phyloP scores from a whole-genome alignment of 176 grass and related monocot genomes.

The Lolium multiflorum region DNA sequence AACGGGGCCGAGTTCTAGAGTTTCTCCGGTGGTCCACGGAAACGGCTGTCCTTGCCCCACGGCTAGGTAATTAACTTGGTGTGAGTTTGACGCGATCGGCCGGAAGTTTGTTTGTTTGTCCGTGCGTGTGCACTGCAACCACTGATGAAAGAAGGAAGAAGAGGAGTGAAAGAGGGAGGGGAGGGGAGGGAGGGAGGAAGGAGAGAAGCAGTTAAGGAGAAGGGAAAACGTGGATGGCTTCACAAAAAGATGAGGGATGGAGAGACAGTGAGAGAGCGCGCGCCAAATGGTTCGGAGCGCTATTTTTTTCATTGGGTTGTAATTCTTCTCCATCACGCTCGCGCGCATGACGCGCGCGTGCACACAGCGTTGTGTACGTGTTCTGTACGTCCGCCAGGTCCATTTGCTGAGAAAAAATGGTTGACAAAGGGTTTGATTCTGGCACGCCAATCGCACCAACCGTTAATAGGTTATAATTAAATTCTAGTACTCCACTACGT shows the following conservation, averaged over 20 bases:
- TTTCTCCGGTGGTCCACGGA: background rate
- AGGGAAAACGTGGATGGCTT: conserved; percentile 65
- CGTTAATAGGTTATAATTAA: background rate
- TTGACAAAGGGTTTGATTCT: background rate
- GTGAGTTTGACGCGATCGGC: background rate
- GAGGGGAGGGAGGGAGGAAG: background rate
- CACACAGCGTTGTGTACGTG: background rate
- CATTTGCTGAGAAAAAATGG: background rate
- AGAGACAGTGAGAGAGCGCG: conserved; percentile 7
- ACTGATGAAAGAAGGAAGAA: conserved; percentile 4
- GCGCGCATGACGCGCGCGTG: conserved; percentile 15
- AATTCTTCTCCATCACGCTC: background rate
- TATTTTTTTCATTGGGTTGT: background rate
- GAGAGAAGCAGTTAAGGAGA: conserved; percentile 56
- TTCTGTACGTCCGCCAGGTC: background rate
- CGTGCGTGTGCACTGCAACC: background rate
- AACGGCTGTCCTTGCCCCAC: background rate
- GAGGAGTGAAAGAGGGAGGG: background rate
- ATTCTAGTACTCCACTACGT: background rate
- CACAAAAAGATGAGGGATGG: conserved; percentile 44
- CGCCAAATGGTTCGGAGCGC: conserved; percentile 38
- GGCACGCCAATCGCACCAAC: background rate
- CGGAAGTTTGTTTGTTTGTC: conserved; percentile 19
- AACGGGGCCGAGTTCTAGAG: background rate
- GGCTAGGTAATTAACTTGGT: background rate